Percentiles rank a stretch among this genome's conserved stretches.
Conservation (phyloP, 2,329 filamentous ascomycete species). For the Diplodia mutila region DNA sequence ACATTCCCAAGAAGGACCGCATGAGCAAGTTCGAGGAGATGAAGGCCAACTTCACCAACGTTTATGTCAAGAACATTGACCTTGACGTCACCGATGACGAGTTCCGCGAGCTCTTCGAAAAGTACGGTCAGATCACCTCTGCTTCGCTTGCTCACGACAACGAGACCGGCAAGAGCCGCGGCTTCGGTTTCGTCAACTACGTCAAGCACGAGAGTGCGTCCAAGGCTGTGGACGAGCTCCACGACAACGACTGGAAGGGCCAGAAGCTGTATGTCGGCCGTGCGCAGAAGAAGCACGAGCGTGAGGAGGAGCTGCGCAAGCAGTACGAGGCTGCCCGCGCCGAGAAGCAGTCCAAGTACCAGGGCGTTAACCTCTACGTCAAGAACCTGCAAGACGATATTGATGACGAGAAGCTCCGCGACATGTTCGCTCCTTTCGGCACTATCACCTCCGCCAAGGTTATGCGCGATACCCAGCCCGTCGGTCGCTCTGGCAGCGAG, state of each 20-base stretch:
- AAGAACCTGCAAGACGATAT: conserved; percentile 98
- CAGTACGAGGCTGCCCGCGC: conserved; percentile 97
- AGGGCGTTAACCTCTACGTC: conserved; percentile 99
- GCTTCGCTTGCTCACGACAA: conserved; percentile 87
- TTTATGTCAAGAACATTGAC: conserved; percentile 99
- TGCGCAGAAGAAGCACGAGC: conserved; percentile 99
- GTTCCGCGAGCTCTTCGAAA: conserved; percentile 91
- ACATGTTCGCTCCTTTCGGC: conserved; percentile 88
- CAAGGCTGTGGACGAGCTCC: conserved; percentile 87
- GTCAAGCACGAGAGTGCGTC: conserved; percentile 85
- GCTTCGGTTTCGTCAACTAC: conserved; percentile 96
- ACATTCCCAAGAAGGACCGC: conserved; percentile 99
- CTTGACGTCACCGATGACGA: conserved; percentile 85
- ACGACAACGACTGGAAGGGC: conserved; percentile 87
- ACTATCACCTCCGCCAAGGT: conserved; percentile 99
- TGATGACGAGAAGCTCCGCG: conserved; percentile 95
- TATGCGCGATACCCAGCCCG: conserved; percentile 79
- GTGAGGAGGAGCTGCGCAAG: conserved; percentile 98
- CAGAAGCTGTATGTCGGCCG: conserved; percentile 98
- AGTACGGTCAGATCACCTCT: conserved; percentile 91
- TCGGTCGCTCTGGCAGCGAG: conserved; percentile 53
- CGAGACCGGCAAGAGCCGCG: conserved; percentile 86
- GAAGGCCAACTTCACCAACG: conserved; percentile 99
- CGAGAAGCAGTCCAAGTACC: conserved; percentile 99
- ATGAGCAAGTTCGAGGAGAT: conserved; percentile 99